phyloP scores from a whole-genome alignment of 208 protist species.

The Acanthamoeba polyphaga region DNA sequence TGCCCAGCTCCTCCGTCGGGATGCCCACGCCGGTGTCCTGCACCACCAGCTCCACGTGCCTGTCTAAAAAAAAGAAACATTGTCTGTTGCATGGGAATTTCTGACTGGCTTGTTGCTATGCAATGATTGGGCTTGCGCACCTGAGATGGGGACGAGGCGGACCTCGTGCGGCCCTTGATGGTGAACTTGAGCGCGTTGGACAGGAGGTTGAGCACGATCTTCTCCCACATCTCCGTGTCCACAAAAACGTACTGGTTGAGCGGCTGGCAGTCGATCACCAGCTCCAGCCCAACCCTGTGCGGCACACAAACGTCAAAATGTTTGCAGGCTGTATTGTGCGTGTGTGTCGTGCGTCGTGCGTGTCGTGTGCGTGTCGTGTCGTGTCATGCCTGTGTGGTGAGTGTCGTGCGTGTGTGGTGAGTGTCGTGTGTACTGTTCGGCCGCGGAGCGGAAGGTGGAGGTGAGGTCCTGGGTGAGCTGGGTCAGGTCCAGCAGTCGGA shows the following conservation, averaged over 20 bases:
- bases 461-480: conserved; percentile 69
- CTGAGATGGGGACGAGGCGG: not conserved
- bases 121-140: not conserved
- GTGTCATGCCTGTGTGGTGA: no score
- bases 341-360: no score
- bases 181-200: conserved; percentile 83
- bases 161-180: conserved; percentile 55
- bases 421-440: not conserved
- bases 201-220: conserved; percentile 79
- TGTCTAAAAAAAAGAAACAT: not conserved
- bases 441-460: conserved; percentile 56
- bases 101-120: no score
- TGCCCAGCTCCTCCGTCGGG: conserved; percentile 53
- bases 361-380: no score
- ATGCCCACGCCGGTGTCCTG: conserved; percentile 79
- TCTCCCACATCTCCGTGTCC: conserved; percentile 80
- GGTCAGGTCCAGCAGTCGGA: conserved; percentile 78
- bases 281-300: conserved; percentile 4
- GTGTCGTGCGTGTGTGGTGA: not conserved
- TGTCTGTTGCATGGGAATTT: no score
- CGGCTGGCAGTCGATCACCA: conserved; percentile 5
- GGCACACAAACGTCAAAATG: no score
- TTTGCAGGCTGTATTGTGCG: no score
- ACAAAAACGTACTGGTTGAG: conserved; percentile 55
- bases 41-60: conserved; percentile 59